Base-by-base conservation (phyloP, 352 stramenopile species). In the Globisporangium spinosum region DNA sequence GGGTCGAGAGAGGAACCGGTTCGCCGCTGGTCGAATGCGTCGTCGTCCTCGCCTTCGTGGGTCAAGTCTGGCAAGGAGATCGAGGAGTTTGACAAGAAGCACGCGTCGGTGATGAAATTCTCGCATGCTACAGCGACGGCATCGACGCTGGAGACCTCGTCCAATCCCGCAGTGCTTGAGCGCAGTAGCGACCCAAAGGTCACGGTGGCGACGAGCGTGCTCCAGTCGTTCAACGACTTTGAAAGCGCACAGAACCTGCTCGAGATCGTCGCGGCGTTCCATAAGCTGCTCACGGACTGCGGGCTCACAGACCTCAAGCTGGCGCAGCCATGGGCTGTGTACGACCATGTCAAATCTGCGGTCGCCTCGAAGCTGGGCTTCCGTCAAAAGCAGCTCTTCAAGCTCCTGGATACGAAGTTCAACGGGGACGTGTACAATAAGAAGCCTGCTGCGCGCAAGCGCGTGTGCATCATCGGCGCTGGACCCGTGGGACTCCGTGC, bases 351-450 rank as follows among this genome's bases (percentile, higher is more conserved):
- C 69, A 89, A 88, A 70, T 69, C 77, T 29, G 72, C 71, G 1
- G 67, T 93, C 10, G 80, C 80, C 49, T 73, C 68, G 62, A 85
- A 89, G 67, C 73, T 92, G 49, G 74, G 79, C 13, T 92, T 92
- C 76, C 83, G 83, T 7, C 83, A 92, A 58, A 87, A 87, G 64
- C 83, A 92, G 64, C 78, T 92, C 38, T 92, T 92, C 72, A 88
- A 88, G 67, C 74, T 92, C 2, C 59, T 92, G 23, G 82, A 92
- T 58, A 62, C 72, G 15, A 87, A 87, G 62, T 72, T 89, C 35
- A 72, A 74, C 34, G 61, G 77, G 35, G 77, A 89, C 22, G 73
- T 80, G 27, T 89, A 89, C 71, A 79, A 76, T 25, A 75, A 77
- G 40, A 80, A 88, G 65, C 84, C 82, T 13, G 83, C 79, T n/a